Base-by-base conservation (phyloP, 768 basidiomycete species). In the Serendipita vermifera region DNA sequence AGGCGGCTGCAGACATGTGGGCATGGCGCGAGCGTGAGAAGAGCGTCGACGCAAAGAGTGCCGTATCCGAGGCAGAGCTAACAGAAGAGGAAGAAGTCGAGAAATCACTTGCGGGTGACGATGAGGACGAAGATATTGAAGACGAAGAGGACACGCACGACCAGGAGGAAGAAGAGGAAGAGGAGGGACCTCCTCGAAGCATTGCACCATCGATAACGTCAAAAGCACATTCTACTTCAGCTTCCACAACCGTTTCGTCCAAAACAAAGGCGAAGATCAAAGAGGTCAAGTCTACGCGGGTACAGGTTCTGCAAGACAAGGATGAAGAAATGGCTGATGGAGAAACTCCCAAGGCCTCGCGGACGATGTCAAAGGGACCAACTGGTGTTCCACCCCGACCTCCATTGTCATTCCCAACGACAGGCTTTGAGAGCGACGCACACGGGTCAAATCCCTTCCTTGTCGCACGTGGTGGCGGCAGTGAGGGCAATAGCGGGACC, bases 51-150 rank as follows among this genome's bases (percentile, higher is more conserved):
- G 46, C 46, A 29, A 20, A 51, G 29, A 51, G 20, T 29, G 46
- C 9, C 5, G 27, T 29, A 9, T 26, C 46, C 5, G 46, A 51
- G 29, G 46, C 46, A 1, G 46, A 51, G 5, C 24, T 51, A 29
- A 51, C 46, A 15, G 46, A 51, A 51, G 46, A 51, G n/a, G 46
- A 51, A 26, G 46, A 51, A n/a, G 46, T 51, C 22, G 46, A 51
- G 27, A 51, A 51, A 29, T 51, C 46, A 20, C 46, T 51, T 9
- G 46, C 46, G 11, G 46, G 46, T 1, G 46, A n/a, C n/a, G n/a
- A 51, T 51, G 46, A 51, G 9, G 46, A 51, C 22, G 46, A 51
- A 5, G 22, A 20, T 20, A n/a, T n/a, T n/a, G n/a, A n/a, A n/a
- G 20, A n/a, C n/a, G 46, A 29, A 7, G 29, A 22, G 46, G 46